phyloP scores from a whole-genome alignment of 805 yeast species.

The Barnettozyma sp. region DNA sequence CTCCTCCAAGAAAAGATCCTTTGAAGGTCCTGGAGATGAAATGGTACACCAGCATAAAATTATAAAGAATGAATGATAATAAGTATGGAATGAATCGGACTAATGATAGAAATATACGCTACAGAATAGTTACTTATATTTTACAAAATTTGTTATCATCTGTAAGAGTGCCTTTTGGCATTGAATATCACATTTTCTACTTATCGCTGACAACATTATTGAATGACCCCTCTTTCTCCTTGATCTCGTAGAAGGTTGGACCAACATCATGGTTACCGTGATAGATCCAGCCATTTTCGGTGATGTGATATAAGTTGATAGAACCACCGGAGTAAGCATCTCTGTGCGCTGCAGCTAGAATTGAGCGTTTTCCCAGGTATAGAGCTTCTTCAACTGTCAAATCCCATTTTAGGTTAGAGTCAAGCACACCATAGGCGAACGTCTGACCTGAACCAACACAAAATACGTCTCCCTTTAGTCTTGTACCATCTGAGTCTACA shows the following conservation, averaged over 20 bases:
- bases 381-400: constrained; percentile 88
- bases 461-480: constrained; percentile 89
- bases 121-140: constrained; percentile 24
- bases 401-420: constrained; percentile 89
- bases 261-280: constrained; percentile 96
- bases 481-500: constrained; percentile 95
- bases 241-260: constrained; percentile 83
- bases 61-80: constrained; percentile 4
- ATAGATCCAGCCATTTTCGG: constrained; percentile 90
- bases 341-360: constrained; percentile 96
- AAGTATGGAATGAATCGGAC: background rate
- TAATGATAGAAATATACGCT: constrained; percentile 1
- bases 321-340: constrained; percentile 99
- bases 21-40: constrained; percentile 9
- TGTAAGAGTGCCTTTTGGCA: background rate
- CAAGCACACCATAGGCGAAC: constrained; percentile 97
- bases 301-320: constrained; percentile 84
- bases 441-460: constrained; percentile 99
- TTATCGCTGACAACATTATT: constrained; percentile 52
- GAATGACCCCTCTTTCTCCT: constrained; percentile 82
- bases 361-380: constrained; percentile 89
- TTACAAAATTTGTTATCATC: constrained; percentile 4
- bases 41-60: constrained; percentile 3
- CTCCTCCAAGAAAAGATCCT: constrained; percentile 9
- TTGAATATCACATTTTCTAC: no score